Evolutionary conservation across 2,329 filamentous ascomycete species (phyloP), one percentile per base, ranked within the genome.

Genomic region (Paradendryphiella salina): DNA sequence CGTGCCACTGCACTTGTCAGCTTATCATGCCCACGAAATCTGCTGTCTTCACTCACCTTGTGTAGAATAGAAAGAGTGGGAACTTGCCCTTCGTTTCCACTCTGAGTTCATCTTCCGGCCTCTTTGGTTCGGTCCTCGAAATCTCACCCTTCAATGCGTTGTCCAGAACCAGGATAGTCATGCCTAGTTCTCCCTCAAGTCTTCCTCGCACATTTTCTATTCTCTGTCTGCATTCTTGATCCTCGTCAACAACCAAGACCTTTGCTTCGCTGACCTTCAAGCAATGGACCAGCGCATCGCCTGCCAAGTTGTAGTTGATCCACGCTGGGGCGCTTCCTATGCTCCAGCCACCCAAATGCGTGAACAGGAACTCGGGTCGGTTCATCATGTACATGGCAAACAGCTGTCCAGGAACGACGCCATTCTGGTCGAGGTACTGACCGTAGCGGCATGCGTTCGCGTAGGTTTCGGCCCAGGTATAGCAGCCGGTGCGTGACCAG

Each of bases 321-420:
- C 87, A 80, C 0, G 87, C 86, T 0, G 87, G 87, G 0, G 84
- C 85, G 11, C 83, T 83, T 3, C 87, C 87, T 47, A 89, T 81
- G 8, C 83, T 80, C 78, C 82, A 82, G 3, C 86, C 73, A 0
- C 82, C 86, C 33, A 89, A 65, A 82, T 85, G 87, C 3, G 80
- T 80, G 40, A 87, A 82, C 7, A 87, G 62, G 59, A 89, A 88
- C 47, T 89, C 85, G 0, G 84, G 79, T 11, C 83, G 82, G 68
- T 89, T 90, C 61, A 78, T 80, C 70, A 89, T 81, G 69, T 86
- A 88, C 52, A 89, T 77, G 3, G 80, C 83, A 0, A 89, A 84
- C 1, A 88, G 74, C 28, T 88, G 79, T 3, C 81, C 79, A 0
- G 81, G 79, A 61, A 78, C 74, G 14, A 89, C 80, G 3, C 83